Base-by-base conservation (phyloP, 805 yeast species). In the Zygosaccharomyces gambellarensis region DNA sequence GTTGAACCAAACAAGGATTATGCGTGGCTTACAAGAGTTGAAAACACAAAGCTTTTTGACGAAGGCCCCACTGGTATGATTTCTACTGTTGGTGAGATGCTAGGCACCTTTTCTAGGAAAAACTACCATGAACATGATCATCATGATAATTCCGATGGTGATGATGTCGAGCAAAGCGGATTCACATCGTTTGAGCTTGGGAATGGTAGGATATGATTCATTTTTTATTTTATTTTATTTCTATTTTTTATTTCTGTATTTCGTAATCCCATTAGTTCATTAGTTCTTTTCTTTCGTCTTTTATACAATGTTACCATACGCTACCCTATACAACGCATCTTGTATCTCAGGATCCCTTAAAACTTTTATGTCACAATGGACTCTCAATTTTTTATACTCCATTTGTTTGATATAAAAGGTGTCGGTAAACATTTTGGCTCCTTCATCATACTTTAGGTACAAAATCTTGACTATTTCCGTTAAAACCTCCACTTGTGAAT, bases 31-130 rank as follows among this genome's bases (percentile, higher is more conserved):
- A 76, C 80, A 49, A 61, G 56, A 23, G 59, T 53, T 6, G 62
- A 62, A 4, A 60, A 59, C 14, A 63, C 64, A 10, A 58, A 67
- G 12, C 41, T 72, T 3, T 70, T 73, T 50, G 74, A 69, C 65
- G 83, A 82, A 34, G 90, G 90, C 0, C 87, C 90, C 0, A 80
- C 90, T 0, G 90, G 90, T 0, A 70, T 84, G 71, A 68, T 85
- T 19, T 75, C 82, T 21, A 82, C 85, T 17, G 77, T 84, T 4
- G 77, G 83, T 38, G 88, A 82, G 49, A 70, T 78, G 69, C 68
- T 80, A 34, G 81, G 77, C 12, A 72, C 69, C 45, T 68, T 79
- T 46, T 67, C 66, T 5, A 70, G 62, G 43, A 62, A 63, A 10
- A 49, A 49, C 21, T 32, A 43, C 12, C 32, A 25, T 40, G 36